phyloP scores from a whole-genome alignment of 1,284 basidiomycete genomes.

The Xerocomus cyaneibrunnescens region DNA sequence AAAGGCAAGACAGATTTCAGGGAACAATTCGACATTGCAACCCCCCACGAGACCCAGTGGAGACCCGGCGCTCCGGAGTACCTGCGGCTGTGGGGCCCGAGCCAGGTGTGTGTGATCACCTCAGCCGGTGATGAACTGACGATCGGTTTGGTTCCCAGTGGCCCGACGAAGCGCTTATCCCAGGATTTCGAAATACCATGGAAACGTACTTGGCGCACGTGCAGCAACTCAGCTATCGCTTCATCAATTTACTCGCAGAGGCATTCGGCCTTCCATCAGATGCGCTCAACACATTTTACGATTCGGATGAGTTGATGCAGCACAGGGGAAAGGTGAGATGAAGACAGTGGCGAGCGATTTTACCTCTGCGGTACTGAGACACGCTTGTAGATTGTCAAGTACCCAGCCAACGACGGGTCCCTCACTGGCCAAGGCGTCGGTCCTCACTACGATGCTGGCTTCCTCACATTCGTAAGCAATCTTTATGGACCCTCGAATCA shows the following conservation, averaged over 20 bases:
- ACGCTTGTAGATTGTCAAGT: conserved; percentile 37
- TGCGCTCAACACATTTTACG: conserved; percentile 34
- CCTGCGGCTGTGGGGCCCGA: conserved; percentile 40
- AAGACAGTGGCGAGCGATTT: neutral
- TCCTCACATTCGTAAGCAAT: conserved; percentile 40
- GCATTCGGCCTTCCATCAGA: conserved; percentile 33
- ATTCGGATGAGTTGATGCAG: conserved; percentile 33
- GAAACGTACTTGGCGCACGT: conserved; percentile 30
- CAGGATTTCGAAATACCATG: conserved; percentile 37
- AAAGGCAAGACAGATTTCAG: conserved; percentile 38
- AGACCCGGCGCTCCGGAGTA: conserved; percentile 39
- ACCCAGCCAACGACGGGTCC: conserved; percentile 35
- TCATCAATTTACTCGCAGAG: conserved; percentile 30
- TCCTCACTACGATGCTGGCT: conserved; percentile 43
- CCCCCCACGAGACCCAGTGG: conserved; percentile 37
- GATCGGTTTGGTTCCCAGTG: conserved; percentile 30
- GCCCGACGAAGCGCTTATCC: conserved; percentile 39
- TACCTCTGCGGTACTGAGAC: neutral
- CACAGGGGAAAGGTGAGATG: conserved; percentile 32
- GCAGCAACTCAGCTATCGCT: conserved; percentile 29
- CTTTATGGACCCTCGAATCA: accelerated
- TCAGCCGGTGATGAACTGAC: neutral
- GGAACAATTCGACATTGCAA: conserved; percentile 44
- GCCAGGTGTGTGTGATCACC: conserved; percentile 35
- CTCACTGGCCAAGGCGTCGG: conserved; percentile 41